These are phyloP conservation scores for Pelagophyceae sp. DNA, from an alignment of 352 stramenopile genomes.

Conservation along the genomic window DNA sequence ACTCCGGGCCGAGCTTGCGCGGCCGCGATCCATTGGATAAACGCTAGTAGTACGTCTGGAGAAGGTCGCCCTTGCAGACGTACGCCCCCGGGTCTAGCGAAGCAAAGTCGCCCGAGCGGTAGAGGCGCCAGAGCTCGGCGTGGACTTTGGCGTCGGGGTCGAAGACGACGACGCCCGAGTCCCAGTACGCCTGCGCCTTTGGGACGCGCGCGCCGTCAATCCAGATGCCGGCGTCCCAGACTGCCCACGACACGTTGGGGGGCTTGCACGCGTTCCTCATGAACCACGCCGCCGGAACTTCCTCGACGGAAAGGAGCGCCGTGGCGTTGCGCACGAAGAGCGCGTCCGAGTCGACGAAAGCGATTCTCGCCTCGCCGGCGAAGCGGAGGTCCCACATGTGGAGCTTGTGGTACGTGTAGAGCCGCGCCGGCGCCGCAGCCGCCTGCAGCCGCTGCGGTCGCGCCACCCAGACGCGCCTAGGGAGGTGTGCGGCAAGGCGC, in stretches of 20 bases:
- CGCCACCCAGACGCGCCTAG: neutral
- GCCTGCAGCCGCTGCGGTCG: neutral
- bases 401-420: slow-evolving; percentile 7
- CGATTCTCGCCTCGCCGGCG: neutral
- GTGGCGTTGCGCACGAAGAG: slow-evolving; percentile 5
- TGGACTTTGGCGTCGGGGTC: slow-evolving; percentile 1
- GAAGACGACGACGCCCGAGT: slow-evolving; percentile 6
- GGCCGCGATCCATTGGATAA: neutral
- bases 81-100: neutral
- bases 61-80: neutral
- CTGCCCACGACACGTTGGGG: neutral
- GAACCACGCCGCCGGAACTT: neutral
- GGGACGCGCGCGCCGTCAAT: neutral
- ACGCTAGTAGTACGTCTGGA: slow-evolving; percentile 2
- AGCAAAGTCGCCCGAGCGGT: neutral
- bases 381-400: neutral
- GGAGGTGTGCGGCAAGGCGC: neutral
- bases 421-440: neutral
- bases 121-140: neutral
- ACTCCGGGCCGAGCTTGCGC: neutral
- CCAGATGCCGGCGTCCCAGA: neutral
- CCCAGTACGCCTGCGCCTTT: neutral
- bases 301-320: neutral
- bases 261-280: neutral
- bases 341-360: neutral